phyloP scores from a whole-genome alignment of 2,329 filamentous ascomycete genomes.

The Neurospora sp. region DNA sequence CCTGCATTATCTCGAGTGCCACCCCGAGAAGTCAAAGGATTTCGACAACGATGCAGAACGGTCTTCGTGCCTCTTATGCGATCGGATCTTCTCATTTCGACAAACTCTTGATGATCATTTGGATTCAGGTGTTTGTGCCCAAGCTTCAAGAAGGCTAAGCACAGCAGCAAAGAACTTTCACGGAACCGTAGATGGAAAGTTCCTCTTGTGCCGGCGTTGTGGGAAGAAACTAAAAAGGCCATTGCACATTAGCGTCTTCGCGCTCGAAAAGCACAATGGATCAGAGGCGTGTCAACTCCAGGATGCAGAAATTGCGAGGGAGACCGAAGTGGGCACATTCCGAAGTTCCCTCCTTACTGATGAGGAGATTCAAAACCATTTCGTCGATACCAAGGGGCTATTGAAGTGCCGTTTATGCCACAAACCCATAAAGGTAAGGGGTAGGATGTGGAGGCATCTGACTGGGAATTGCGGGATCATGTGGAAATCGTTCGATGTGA shows the following conservation, averaged over 20 bases:
- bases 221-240: too few relatives aligned
- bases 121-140: neutral
- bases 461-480: neutral
- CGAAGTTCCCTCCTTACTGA: neutral
- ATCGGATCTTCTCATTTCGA: neutral
- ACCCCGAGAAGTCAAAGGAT: neutral
- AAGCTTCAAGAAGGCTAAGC: too few relatives aligned
- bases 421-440: too few relatives aligned
- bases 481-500: neutral
- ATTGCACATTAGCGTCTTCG: too few relatives aligned
- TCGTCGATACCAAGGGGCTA: neutral
- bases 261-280: too few relatives aligned
- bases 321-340: neutral
- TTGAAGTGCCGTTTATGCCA: neutral
- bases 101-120: neutral
- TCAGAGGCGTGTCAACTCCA: too few relatives aligned
- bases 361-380: neutral
- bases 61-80: neutral
- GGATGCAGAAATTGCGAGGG: too few relatives aligned
- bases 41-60: neutral
- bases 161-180: too few relatives aligned
- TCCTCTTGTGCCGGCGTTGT: too few relatives aligned
- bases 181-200: too few relatives aligned
- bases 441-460: too few relatives aligned
- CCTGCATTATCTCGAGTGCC: neutral